phyloP scores from a whole-genome alignment of 257 asterid genomes.

The Striga asiatica region DNA sequence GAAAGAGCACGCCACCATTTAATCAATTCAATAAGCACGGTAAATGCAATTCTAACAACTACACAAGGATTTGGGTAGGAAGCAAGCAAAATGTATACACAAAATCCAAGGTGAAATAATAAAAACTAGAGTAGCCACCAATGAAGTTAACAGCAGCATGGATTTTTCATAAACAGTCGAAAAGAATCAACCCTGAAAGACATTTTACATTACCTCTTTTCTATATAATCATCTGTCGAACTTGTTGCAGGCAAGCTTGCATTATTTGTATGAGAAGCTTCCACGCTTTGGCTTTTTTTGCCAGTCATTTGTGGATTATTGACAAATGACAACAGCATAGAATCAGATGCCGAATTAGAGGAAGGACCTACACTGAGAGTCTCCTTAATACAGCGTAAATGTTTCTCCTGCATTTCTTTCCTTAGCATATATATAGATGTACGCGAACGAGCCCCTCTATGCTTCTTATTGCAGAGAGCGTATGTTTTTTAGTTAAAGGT shows the following conservation, averaged over 20 bases:
- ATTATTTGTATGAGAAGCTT: conserved; percentile 29
- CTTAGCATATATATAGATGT: conserved; percentile 45
- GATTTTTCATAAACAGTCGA: too few relatives aligned
- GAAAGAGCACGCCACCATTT: too few relatives aligned
- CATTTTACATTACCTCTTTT: conserved; percentile 52
- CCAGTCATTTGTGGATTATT: conserved; percentile 34
- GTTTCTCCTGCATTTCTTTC: conserved; percentile 59
- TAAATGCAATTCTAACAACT: too few relatives aligned
- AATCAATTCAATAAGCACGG: too few relatives aligned
- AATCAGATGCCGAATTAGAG: conserved; percentile 42
- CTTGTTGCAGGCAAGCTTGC: conserved; percentile 25
- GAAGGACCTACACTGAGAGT: conserved; percentile 37
- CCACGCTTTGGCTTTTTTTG: conserved; percentile 28
- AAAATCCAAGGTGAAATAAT: too few relatives aligned
- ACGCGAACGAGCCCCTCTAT: conserved; percentile 33
- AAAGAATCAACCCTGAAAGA: too few relatives aligned
- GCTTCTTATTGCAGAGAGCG: conserved; percentile 64
- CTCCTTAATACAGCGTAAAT: conserved; percentile 34
- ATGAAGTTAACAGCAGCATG: background rate
- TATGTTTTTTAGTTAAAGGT: too few relatives aligned
- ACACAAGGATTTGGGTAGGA: too few relatives aligned
- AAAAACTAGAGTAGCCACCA: background rate
- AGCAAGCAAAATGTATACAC: too few relatives aligned
- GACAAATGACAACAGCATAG: conserved; percentile 60
- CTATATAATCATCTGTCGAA: conserved; percentile 25